phyloP scores from a whole-genome alignment of 2,329 filamentous ascomycete genomes.

The Fusarium udum region DNA sequence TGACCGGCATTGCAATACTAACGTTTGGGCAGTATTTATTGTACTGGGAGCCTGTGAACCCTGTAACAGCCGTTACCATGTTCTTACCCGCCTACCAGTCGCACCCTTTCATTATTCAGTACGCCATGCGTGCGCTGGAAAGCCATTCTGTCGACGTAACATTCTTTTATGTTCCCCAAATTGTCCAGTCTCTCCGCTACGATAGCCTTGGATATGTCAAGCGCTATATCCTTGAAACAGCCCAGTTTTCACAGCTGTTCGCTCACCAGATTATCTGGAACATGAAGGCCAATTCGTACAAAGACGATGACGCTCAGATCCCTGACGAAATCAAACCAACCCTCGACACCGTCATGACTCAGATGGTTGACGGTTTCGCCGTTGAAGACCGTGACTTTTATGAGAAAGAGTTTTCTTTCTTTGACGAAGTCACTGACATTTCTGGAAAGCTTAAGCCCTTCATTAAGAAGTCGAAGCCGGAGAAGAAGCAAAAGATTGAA shows the following conservation, averaged over 20 bases:
- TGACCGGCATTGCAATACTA: slow-evolving; percentile 14
- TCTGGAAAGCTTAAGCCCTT: slow-evolving; percentile 95
- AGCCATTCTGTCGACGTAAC: slow-evolving; percentile 96
- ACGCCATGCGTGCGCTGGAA: slow-evolving; percentile 94
- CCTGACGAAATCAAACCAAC: slow-evolving; percentile 94
- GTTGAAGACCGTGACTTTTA: slow-evolving; percentile 84
- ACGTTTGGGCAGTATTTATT: slow-evolving; percentile 74
- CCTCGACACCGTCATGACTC: slow-evolving; percentile 87
- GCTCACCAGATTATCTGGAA: slow-evolving; percentile 99
- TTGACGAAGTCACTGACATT: slow-evolving; percentile 93
- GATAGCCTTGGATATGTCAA: slow-evolving; percentile 95
- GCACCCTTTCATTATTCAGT: slow-evolving; percentile 93
- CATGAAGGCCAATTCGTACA: slow-evolving; percentile 99
- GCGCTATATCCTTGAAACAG: slow-evolving; percentile 95
- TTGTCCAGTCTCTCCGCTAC: slow-evolving; percentile 93
- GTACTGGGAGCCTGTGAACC: slow-evolving; percentile 93
- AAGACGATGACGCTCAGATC: slow-evolving; percentile 90
- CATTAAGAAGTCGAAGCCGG: slow-evolving; percentile 90
- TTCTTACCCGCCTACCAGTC: slow-evolving; percentile 92
- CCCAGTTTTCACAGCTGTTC: slow-evolving; percentile 96
- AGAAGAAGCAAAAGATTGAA: slow-evolving; percentile 99
- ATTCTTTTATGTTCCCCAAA: slow-evolving; percentile 99
- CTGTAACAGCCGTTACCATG: slow-evolving; percentile 90
- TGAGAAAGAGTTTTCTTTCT: slow-evolving; percentile 96
- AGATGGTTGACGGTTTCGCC: slow-evolving; percentile 85